phyloP scores from a whole-genome alignment of 2,329 filamentous ascomycete species.

The Metarhizium anisopliae region DNA sequence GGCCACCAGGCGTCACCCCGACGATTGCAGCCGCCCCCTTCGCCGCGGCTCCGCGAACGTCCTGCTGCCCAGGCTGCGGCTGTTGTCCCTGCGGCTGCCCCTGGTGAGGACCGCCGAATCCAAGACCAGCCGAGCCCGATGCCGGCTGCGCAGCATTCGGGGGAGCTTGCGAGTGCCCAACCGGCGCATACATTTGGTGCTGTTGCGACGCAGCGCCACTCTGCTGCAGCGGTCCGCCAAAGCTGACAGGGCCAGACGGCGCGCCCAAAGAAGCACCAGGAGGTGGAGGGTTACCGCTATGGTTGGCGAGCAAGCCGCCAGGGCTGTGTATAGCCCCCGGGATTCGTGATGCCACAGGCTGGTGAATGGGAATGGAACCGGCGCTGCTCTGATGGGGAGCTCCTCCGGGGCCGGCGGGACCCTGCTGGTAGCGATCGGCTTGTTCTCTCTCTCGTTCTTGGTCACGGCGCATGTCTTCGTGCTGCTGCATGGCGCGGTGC shows the following conservation, averaged over 20 bases:
- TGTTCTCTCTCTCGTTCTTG: slow-evolving; percentile 40
- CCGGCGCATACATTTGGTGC: slow-evolving; percentile 50
- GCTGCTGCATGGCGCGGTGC: slow-evolving; percentile 36
- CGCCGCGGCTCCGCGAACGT: slow-evolving; percentile 41
- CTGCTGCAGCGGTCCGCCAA: slow-evolving; percentile 46
- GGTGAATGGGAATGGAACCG: slow-evolving; percentile 83
- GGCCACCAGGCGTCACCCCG: slow-evolving; percentile 32
- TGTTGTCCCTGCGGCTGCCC: slow-evolving; percentile 23
- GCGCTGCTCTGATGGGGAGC: slow-evolving; percentile 70
- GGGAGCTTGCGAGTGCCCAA: slow-evolving; percentile 40
- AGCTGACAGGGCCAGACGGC: slow-evolving; percentile 41
- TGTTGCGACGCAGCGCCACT: slow-evolving; percentile 37
- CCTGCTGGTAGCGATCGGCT: slow-evolving; percentile 56
- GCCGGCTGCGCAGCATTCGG: slow-evolving; percentile 46
- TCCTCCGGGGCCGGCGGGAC: not conserved
- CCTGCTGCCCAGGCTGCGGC: slow-evolving; percentile 44
- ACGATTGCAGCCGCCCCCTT: slow-evolving; percentile 31
- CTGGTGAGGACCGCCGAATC: slow-evolving; percentile 58
- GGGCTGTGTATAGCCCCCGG: slow-evolving; percentile 82
- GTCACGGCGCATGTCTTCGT: slow-evolving; percentile 39
- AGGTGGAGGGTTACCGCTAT: slow-evolving; percentile 44
- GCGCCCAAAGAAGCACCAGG: slow-evolving; percentile 44
- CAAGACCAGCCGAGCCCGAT: slow-evolving; percentile 49
- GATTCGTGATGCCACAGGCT: slow-evolving; percentile 79
- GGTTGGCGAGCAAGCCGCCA: slow-evolving; percentile 73